Percentiles rank a stretch among this genome's conserved stretches.
These are phyloP conservation scores for Larix kaempferi DNA, from an alignment of 75 land plant species.

Conservation along the genomic window DNA sequence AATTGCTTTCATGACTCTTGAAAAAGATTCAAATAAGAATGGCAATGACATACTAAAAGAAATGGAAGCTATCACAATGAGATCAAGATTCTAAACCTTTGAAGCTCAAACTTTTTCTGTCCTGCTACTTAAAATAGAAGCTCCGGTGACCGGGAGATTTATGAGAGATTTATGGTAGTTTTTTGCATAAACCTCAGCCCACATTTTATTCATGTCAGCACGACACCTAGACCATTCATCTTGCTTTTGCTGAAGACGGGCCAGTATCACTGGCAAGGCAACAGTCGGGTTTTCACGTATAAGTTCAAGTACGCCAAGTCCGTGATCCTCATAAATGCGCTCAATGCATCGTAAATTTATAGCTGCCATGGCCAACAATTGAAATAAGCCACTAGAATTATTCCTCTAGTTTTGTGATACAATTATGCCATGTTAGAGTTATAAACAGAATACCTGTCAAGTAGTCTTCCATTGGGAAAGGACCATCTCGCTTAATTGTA, in stretches of 20 bases:
- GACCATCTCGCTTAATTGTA: too few relatives aligned
- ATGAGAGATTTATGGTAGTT: too few relatives aligned
- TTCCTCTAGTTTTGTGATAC: not conserved
- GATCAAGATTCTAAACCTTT: constrained; percentile 44
- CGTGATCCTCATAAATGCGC: constrained; percentile 90
- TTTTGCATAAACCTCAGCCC: too few relatives aligned
- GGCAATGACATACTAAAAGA: not conserved
- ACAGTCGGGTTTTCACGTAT: constrained; percentile 58
- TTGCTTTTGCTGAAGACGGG: constrained; percentile 77
- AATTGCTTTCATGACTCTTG: not conserved
- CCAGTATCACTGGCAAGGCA: constrained; percentile 69
- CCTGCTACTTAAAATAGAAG: constrained; percentile 89
- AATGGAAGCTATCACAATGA: not conserved
- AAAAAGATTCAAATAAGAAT: not conserved
- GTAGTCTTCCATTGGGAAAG: constrained; percentile 59
- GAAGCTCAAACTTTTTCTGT: constrained; percentile 65
- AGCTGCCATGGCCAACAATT: constrained; percentile 24
- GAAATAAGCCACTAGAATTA: not conserved
- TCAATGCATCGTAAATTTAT: constrained; percentile 81
- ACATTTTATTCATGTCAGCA: too few relatives aligned
- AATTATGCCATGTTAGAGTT: not conserved
- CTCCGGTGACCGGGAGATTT: constrained; percentile 90
- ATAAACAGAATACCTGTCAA: constrained; percentile 40
- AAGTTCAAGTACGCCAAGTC: constrained; percentile 66
- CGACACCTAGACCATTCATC: too few relatives aligned